Evolutionary conservation across 305 asterid species (phyloP), one percentile per base, ranked within the genome.

Genomic region (Solanum chacoense): DNA sequence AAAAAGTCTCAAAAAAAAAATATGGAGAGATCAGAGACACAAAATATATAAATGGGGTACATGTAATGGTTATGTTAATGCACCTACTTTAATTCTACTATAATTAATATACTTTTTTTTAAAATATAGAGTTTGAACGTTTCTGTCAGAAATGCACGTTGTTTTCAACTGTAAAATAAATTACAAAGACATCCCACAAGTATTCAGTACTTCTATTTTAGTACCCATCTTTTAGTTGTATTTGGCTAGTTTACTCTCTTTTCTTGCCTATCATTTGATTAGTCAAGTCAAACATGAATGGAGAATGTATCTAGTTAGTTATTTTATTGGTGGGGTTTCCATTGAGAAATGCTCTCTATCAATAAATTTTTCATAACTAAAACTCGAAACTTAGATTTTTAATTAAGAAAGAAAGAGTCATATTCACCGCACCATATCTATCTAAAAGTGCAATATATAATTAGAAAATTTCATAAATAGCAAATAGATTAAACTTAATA

Each of bases 111-210:
- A 63, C 71, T 63, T 22, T 22, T 22, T 59, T 14, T 14, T 8
- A 7, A 40, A 11, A 40, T n/a, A 16, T 3, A 29, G 4, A 79
- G 29, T 45, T 29, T 81, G 86, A 81, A 45, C 86, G 72, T 29
- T 81, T 45, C 40, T 79, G 76, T 59, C 87, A 78, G 87, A 50
- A 65, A 42, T 35, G 78, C 89, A 88, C 89, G 89, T 79, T 59
- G 72, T 32, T 78, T 31, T 88, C 65, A 50, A 73, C 22, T 18
- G 18, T 81, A 0, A 28, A 81, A 10, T 6, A 29, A 83, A 29
- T 20, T 18, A 11, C 73, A 83, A 6, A 50, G 29, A 50, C 8
- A 2, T 50, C 40, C 87, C 73, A 29, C 8, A 83, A 83, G 31
- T 83, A 9, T 50, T 31, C 26, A 20, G 36, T 37, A 29, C 7